Evolutionary conservation across 345 rosid genomes (phyloP), one percentile per base, ranked within the genome.

Genomic region (Garcia nutans): DNA sequence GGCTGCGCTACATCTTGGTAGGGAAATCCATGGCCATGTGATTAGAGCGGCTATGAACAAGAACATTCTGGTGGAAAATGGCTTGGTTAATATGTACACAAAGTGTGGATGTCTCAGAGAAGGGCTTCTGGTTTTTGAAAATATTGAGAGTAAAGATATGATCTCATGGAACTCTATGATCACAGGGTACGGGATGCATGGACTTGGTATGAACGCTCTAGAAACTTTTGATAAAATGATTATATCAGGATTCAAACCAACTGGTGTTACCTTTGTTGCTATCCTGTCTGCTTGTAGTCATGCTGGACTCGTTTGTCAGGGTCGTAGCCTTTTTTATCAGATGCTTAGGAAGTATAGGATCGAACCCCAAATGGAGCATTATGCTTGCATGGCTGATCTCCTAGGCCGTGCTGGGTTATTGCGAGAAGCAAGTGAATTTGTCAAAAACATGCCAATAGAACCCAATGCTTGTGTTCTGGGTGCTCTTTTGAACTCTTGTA

Each of bases 251-350:
- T 72, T 73, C 42, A 70, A 65, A 66, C 97, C 91, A 2, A 88
- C 90, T 76, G 86, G 85, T 41, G 81, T 94, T 69, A 84, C 93
- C n/a, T 84, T 92, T 76, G 80, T 89, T 58, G 89, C 97, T 45
- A 84, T 89, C 86, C 93, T 88, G 71, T 90, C 97, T 75, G 91
- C 97, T 5, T 92, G 93, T 75, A 89, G 90, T 83, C 97, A 88
- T 72, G 85, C 91, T 41, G 93, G 97, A 68, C 85, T 92, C 72
- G 92, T 89, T 58, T 65, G 76, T 23, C 79, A 87, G 80, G 97
- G 91, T 12, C 88, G 85, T 56, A 72, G 49, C 23, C 65, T 87
- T 70, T 88, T 87, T 73, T 55, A 85, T 72, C 80, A 79, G 17
- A 89, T 90, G 92, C 37, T 54, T 22, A 56, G 13, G 24, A 79